Percentiles rank a stretch among this genome's conserved stretches.
These are phyloP conservation scores for Henningerozyma blattae DNA, from an alignment of 805 yeast genomes.

Conservation along the genomic window DNA sequence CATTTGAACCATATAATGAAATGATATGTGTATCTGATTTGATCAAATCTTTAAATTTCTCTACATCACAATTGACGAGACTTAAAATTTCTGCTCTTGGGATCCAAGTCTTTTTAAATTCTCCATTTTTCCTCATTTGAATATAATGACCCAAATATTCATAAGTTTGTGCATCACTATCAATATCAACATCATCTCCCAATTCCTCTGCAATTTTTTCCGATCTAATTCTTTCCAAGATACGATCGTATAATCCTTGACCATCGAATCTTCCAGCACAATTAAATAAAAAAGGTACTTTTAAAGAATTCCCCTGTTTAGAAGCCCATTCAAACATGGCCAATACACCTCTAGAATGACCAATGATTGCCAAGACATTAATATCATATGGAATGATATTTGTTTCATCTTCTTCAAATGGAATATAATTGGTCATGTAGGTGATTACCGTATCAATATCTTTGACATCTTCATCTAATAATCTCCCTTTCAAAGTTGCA, in stretches of 20 bases:
- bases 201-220: not conserved
- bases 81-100: conserved; percentile 40
- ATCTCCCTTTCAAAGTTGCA: conserved; percentile 33
- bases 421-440: not conserved
- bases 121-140: conserved; percentile 40
- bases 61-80: conserved; percentile 37
- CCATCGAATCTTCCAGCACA: conserved; percentile 60
- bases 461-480: conserved; percentile 49
- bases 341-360: conserved; percentile 73
- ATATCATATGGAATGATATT: not conserved
- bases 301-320: conserved; percentile 10
- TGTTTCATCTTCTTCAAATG: conserved; percentile 23
- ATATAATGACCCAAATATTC: not conserved
- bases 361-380: conserved; percentile 30
- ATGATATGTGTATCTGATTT: conserved; percentile 40
- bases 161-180: too few relatives aligned
- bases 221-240: conserved; percentile 6
- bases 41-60: conserved; percentile 26
- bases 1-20: conserved; percentile 61
- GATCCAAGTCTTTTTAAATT: conserved; percentile 29
- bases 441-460: conserved; percentile 43
- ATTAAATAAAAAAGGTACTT: conserved; percentile 58
- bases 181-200: too few relatives aligned
- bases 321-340: conserved; percentile 65
- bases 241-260: conserved; percentile 32